Percentiles rank a stretch among this genome's conserved stretches.
Conservation (phyloP, 1,139 yeast species). For the Meyerozyma sp. region DNA sequence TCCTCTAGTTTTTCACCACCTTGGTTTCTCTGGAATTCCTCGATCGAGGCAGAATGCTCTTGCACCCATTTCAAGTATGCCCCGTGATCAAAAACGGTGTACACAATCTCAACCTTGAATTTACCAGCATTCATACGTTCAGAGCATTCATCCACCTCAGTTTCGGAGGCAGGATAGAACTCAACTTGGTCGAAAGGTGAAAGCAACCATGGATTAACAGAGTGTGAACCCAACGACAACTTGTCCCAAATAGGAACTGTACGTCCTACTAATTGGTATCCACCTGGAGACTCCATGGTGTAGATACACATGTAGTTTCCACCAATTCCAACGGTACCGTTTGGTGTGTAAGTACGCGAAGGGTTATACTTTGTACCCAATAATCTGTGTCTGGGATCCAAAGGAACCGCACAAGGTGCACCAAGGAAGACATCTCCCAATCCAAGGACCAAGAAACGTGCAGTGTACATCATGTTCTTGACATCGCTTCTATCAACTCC, state of each 20-base stretch:
- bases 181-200: slow-evolving; percentile 92
- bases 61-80: slow-evolving; percentile 76
- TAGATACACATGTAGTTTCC: slow-evolving; percentile 98
- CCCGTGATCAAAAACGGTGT: slow-evolving; percentile 76
- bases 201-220: slow-evolving; percentile 76
- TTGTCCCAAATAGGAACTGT: slow-evolving; percentile 98
- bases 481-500: slow-evolving; percentile 74
- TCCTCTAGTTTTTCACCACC: slow-evolving; percentile 79
- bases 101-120: slow-evolving; percentile 68
- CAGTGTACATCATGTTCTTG: slow-evolving; percentile 77
- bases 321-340: slow-evolving; percentile 96
- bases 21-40: slow-evolving; percentile 60
- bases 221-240: slow-evolving; percentile 67
- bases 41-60: slow-evolving; percentile 67
- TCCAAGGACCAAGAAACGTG: slow-evolving; percentile 87
- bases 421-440: slow-evolving; percentile 96
- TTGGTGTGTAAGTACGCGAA: slow-evolving; percentile 91
- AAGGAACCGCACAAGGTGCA: slow-evolving; percentile 97
- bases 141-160: slow-evolving; percentile 64
- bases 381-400: slow-evolving; percentile 92
- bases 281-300: slow-evolving; percentile 98
- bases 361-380: slow-evolving; percentile 95
- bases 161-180: slow-evolving; percentile 86
- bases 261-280: slow-evolving; percentile 93
- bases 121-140: slow-evolving; percentile 80